Evolutionary conservation across 495 filamentous ascomycete genomes (phyloP), one percentile per base, ranked within the genome.

Genomic region (Daldinia grandis): DNA sequence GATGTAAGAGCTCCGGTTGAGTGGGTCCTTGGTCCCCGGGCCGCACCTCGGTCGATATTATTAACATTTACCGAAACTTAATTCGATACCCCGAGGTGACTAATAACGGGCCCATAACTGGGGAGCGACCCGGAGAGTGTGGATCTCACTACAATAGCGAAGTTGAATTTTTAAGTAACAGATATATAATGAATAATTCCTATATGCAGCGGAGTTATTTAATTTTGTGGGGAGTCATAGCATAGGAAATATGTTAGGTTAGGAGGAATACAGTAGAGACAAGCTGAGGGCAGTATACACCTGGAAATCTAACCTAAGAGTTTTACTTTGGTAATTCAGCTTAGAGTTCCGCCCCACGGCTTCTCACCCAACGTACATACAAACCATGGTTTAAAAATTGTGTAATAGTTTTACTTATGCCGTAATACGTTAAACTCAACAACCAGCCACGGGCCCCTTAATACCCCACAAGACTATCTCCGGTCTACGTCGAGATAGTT

Each of bases 221-320:
- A n/a, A n/a, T n/a, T n/a, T n/a, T n/a, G n/a, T n/a, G n/a, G n/a
- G n/a, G n/a, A n/a, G n/a, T n/a, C n/a, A n/a, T n/a, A n/a, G n/a
- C n/a, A n/a, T n/a, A n/a, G n/a, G n/a, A n/a, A n/a, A n/a, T n/a
- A n/a, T n/a, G n/a, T n/a, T n/a, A n/a, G n/a, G n/a, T n/a, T n/a
- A n/a, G n/a, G n/a, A n/a, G n/a, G n/a, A n/a, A n/a, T n/a, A n/a
- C n/a, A n/a, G n/a, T n/a, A n/a, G n/a, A n/a, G n/a, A n/a, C n/a
- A n/a, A n/a, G n/a, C n/a, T n/a, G 5, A 81, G 84, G 61, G 66
- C 86, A 37, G 86, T 87, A 61, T 85, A 86, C 0, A 40, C 64
- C 0, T 57, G 30, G 7, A 47, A 24, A 19, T 30, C 49, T 53
- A 24, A 19, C 17, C 49, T 53, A 9, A 21, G 42, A 25, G 49